phyloP scores from a whole-genome alignment of 2,329 filamentous ascomycete genomes.

The Trichoderma sp. region DNA sequence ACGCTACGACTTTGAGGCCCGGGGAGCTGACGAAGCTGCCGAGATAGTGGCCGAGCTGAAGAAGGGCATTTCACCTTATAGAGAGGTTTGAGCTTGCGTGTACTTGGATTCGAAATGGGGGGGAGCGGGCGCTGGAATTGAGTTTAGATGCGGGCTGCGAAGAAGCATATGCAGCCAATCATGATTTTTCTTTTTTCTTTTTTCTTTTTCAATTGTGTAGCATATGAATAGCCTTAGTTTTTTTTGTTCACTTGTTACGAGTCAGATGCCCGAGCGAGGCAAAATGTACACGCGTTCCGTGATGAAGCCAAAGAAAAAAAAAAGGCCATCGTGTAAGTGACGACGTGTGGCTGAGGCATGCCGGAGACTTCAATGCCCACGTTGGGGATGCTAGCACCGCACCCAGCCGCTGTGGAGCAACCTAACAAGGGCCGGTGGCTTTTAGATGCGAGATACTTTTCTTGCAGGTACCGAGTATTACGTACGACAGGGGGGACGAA shows the following conservation, averaged over 20 bases:
- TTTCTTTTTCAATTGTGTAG: background rate
- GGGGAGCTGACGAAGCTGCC: conserved; percentile 69
- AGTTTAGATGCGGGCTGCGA: background rate
- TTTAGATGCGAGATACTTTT: background rate
- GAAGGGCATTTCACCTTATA: conserved; percentile 71
- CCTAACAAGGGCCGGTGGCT: background rate
- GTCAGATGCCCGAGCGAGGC: conserved; percentile 12
- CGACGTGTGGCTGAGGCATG: conserved; percentile 4
- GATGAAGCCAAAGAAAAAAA: background rate
- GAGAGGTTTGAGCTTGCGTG: conserved; percentile 47
- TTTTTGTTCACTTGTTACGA: background rate
- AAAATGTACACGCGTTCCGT: conserved; percentile 23
- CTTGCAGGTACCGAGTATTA: background rate
- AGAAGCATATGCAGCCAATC: conserved; percentile 8
- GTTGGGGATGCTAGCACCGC: background rate
- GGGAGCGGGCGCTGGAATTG: conserved; percentile 1
- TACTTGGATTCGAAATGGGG: background rate
- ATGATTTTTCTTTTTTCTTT: background rate
- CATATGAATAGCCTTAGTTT: background rate
- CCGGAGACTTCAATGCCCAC: background rate
- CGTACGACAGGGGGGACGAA: background rate
- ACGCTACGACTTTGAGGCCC: conserved; percentile 84
- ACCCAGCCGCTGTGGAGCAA: background rate
- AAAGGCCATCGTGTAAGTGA: background rate
- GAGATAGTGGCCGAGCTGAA: conserved; percentile 80